phyloP scores from a whole-genome alignment of 352 stramenopile genomes.

The Globisporangium iwayamae region DNA sequence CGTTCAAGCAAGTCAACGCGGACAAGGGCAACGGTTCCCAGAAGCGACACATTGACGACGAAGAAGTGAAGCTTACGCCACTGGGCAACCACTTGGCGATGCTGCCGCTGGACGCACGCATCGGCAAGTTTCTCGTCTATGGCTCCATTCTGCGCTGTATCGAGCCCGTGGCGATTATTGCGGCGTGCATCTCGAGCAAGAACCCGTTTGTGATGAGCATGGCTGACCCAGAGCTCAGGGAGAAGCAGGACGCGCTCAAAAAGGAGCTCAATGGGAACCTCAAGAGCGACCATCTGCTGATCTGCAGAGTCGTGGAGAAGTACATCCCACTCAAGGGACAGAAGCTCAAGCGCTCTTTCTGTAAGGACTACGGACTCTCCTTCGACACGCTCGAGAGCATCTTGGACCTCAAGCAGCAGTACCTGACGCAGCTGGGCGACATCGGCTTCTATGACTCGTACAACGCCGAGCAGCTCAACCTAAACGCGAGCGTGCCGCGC shows the following conservation, averaged over 20 bases:
- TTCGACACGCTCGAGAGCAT: slow-evolving; percentile 92
- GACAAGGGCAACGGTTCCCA: slow-evolving; percentile 3
- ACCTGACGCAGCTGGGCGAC: slow-evolving; percentile 68
- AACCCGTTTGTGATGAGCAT: slow-evolving; percentile 76
- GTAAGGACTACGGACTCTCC: slow-evolving; percentile 67
- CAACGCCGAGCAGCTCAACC: slow-evolving; percentile 42
- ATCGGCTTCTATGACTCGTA: slow-evolving; percentile 75
- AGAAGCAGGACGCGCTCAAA: slow-evolving; percentile 60
- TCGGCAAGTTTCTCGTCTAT: slow-evolving; percentile 87
- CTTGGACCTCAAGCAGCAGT: slow-evolving; percentile 87
- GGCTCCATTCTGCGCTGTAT: slow-evolving; percentile 85
- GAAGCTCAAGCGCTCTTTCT: slow-evolving; percentile 60
- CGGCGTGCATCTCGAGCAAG: slow-evolving; percentile 75
- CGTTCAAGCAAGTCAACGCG: slow-evolving; percentile 47
- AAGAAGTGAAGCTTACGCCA: slow-evolving; percentile 86
- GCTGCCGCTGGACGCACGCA: slow-evolving; percentile 80
- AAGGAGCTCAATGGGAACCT: slow-evolving; percentile 55
- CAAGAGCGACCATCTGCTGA: slow-evolving; percentile 78
- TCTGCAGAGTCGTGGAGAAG: slow-evolving; percentile 79
- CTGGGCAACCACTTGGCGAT: slow-evolving; percentile 88
- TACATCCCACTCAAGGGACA: slow-evolving; percentile 47
- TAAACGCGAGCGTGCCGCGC: slow-evolving; percentile 73
- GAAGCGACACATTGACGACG: slow-evolving; percentile 26
- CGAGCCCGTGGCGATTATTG: slow-evolving; percentile 80
- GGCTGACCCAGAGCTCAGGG: slow-evolving; percentile 52